Evolutionary conservation across 139 green algal species (phyloP).

Genomic region (Coccomyxa sp.): DNA sequence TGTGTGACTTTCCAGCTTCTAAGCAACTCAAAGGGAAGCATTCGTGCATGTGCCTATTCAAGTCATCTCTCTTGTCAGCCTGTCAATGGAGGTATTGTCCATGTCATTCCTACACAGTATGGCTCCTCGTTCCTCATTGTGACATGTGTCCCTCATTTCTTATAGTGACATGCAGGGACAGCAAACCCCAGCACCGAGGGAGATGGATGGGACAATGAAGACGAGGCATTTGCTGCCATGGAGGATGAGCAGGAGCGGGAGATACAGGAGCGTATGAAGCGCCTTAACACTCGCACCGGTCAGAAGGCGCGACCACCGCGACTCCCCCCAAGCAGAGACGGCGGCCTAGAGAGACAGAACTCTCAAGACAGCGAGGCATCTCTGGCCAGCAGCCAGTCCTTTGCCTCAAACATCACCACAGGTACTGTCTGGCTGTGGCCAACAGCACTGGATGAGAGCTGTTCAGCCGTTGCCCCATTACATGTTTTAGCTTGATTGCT

Average conservation of each 20-base stretch:
- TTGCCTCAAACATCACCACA: neutral
- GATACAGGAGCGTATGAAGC: neutral
- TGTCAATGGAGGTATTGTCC: no score
- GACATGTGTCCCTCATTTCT: no score
- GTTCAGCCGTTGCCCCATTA: neutral
- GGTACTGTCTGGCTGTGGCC: neutral
- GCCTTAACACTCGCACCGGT: neutral
- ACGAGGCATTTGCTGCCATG: neutral
- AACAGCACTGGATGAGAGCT: no score
- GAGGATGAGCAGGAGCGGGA: neutral
- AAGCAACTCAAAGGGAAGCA: no score
- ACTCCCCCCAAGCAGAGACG: neutral
- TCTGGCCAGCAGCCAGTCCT: neutral
- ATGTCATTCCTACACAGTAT: no score
- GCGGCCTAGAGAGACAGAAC: neutral
- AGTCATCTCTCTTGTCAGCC: no score
- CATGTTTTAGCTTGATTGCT: neutral
- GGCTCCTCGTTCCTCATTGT: no score
- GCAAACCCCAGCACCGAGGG: neutral
- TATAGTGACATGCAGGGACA: no score
- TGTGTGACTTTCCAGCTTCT: no score
- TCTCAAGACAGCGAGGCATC: neutral
- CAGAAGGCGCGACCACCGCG: neutral
- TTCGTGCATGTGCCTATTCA: no score
- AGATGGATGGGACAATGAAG: neutral